Base-by-base conservation (phyloP, 2,329 filamentous ascomycete species). In the Trichoderma sp. region DNA sequence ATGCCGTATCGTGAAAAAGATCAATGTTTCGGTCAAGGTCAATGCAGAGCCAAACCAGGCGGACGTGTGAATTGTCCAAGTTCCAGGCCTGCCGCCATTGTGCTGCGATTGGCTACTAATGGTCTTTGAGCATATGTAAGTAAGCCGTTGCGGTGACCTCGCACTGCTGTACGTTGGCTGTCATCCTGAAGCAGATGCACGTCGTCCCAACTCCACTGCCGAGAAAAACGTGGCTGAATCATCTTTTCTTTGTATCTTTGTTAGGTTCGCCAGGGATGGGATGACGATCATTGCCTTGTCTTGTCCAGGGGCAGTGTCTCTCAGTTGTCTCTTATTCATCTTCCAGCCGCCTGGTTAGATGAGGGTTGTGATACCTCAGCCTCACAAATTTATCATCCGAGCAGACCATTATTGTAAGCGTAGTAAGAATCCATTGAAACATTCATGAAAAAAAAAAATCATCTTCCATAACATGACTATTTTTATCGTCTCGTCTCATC, bases 181-280 rank as follows among this genome's bases (percentile, higher is more conserved):
- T 45, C 41, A 45, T 45, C 41, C 18, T 45, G 41, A 45, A 45
- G 41, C 18, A 45, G 41, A 45, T 69, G 66, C 66, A 56, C 16
- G 33, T 69, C n/a, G 66, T 59, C 21, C 50, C 29, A 64, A n/a
- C 67, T 60, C 67, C 53, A 62, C 67, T 18, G 35, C 53, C 24
- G 45, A 16, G 50, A 38, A 71, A 67, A 71, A 71, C 56, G 68
- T 53, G 69, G 60, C 69, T 65, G 41, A 53, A 35, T 38, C 50
- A 33, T 64, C 33, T n/a, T 31, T 21, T 24, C 18, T 63, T 53
- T 53, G 31, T 31, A 21, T 35, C 16, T n/a, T 63, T 21, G 33
- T 21, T 14, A 63, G 27, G 31, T 63, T 12, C 31, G 16, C 41
- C 38, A 45, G 38, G 59, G 69, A 64, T 64, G 7, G n/a, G 35